A percentile compares a stretch with the other conserved stretches of the same genome.
phyloP scores from a whole-genome alignment of 164 flowering plant species.

The Brasenia schreberi region DNA sequence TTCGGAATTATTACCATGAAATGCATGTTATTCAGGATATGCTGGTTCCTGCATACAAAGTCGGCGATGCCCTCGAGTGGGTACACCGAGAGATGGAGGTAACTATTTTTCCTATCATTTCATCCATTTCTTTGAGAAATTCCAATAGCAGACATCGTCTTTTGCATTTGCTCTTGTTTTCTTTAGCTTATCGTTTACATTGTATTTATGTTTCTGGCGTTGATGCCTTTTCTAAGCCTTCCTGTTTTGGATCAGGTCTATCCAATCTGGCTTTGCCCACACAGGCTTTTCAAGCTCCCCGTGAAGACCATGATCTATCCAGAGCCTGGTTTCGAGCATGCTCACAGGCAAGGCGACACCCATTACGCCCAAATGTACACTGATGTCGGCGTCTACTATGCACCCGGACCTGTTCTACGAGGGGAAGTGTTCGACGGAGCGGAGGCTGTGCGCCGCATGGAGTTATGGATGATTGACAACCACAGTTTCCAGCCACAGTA shows the following conservation, averaged over 20 bases:
- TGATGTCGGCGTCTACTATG: constrained; percentile 86
- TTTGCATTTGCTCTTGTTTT: too few species aligned
- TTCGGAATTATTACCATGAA: constrained; percentile 95
- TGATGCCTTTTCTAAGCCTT: not conserved
- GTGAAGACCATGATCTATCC: constrained; percentile 83
- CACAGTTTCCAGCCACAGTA: constrained; percentile 96
- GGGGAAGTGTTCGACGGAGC: constrained; percentile 90
- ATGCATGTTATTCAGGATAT: constrained; percentile 98
- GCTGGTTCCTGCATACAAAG: constrained; percentile 99
- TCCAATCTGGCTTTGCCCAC: constrained; percentile 99
- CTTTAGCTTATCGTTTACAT: too few species aligned
- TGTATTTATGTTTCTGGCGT: not conserved
- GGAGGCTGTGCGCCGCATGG: constrained; percentile 79
- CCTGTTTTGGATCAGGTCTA: constrained; percentile 40
- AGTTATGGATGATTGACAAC: constrained; percentile 92
- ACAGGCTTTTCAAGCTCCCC: constrained; percentile 74
- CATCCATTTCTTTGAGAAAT: not conserved
- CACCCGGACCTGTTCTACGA: constrained; percentile 90
- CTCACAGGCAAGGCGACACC: constrained; percentile 80
- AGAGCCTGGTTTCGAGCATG: constrained; percentile 84
- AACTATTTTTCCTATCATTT: constrained; percentile 5
- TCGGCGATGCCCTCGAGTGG: constrained; percentile 89
- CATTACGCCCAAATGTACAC: constrained; percentile 91
- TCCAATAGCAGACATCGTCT: not conserved
- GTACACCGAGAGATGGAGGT: constrained; percentile 93